phyloP scores from a whole-genome alignment of 257 asterid genomes.

The Scutellaria baicalensis region DNA sequence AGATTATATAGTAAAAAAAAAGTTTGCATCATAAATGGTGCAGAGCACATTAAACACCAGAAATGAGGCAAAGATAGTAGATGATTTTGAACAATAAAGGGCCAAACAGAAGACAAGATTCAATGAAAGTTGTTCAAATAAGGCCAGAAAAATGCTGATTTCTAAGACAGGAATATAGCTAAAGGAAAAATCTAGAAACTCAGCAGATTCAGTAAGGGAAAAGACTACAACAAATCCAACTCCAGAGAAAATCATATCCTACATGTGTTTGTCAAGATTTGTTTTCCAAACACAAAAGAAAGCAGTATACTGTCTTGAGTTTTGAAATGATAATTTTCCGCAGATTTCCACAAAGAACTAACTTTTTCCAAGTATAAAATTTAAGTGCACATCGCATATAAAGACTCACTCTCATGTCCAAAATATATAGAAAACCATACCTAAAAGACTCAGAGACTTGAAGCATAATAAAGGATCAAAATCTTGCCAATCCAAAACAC shows the following conservation, averaged over 20 bases:
- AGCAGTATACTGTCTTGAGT: neutral
- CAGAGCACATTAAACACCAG: neutral
- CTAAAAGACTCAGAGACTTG: neutral
- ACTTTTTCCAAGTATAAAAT: neutral
- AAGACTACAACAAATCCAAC: neutral
- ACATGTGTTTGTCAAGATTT: neutral
- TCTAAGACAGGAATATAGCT: neutral
- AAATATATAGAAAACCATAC: neutral
- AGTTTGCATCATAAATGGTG: neutral
- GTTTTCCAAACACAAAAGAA: neutral
- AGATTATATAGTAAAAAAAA: neutral
- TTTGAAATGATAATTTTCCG: neutral
- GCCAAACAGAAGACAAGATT: neutral
- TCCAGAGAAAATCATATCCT: neutral
- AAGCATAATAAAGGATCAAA: neutral
- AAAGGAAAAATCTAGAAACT: neutral
- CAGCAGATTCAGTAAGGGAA: neutral
- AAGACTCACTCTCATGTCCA: neutral
- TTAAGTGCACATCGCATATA: neutral
- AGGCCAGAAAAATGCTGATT: neutral
- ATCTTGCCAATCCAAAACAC: neutral
- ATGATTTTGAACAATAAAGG: neutral
- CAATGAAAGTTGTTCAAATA: neutral
- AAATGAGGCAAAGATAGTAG: neutral
- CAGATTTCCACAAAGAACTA: neutral